phyloP scores from a whole-genome alignment of 2,329 filamentous ascomycete genomes.

The Furcasterigmium sp. region DNA sequence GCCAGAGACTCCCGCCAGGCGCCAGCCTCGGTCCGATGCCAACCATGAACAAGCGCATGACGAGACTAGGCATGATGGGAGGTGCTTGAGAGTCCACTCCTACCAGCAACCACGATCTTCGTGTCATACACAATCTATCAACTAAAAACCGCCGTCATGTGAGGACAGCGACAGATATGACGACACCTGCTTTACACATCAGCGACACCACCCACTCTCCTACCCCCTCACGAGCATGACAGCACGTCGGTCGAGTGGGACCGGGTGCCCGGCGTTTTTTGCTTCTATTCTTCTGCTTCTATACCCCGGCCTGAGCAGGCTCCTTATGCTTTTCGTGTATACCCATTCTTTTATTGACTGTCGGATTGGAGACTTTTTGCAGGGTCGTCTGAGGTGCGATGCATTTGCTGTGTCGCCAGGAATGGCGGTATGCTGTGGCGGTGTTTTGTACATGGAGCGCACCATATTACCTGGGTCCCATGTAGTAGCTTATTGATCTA shows the following conservation, averaged over 20 bases:
- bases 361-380: background rate
- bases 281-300: constrained; percentile 10
- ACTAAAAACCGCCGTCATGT: too few species aligned
- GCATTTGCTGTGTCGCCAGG: too few species aligned
- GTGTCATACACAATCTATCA: too few species aligned
- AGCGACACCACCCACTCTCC: background rate
- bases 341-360: background rate
- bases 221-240: constrained; percentile 9
- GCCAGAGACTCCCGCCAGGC: constrained; percentile 11
- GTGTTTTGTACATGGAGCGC: too few species aligned
- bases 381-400: background rate
- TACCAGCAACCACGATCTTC: background rate
- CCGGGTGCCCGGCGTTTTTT: constrained; percentile 6
- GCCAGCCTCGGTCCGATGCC: constrained; percentile 26
- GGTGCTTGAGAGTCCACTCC: background rate
- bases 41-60: constrained; percentile 59
- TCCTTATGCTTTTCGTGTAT: constrained; percentile 6
- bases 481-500: too few species aligned
- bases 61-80: constrained; percentile 54
- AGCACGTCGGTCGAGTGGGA: constrained; percentile 5
- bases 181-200: constrained; percentile 7
- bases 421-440: too few species aligned
- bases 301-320: constrained; percentile 12
- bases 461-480: too few species aligned
- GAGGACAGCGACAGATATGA: background rate